phyloP scores from a whole-genome alignment of 2,329 filamentous ascomycete genomes.

The Penicillium paneum region DNA sequence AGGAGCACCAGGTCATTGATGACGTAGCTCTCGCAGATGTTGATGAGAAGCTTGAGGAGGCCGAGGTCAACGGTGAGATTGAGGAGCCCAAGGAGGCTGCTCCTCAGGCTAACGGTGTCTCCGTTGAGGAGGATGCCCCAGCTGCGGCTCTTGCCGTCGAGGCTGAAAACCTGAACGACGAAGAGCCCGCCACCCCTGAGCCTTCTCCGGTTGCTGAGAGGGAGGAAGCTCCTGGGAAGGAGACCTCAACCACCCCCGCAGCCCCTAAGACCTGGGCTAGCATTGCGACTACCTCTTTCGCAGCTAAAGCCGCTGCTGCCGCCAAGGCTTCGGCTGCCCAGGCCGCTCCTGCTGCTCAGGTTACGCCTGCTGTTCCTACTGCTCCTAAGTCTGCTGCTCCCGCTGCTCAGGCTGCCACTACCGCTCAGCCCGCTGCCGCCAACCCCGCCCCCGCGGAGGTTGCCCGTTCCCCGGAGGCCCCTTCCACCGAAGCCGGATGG shows the following conservation, averaged over 20 bases:
- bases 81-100: slow-evolving; percentile 30
- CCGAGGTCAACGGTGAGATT: slow-evolving; percentile 46
- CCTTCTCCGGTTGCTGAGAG: slow-evolving; percentile 53
- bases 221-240: slow-evolving; percentile 53
- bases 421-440: slow-evolving; percentile 38
- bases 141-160: slow-evolving; percentile 33
- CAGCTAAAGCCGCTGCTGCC: slow-evolving; percentile 39
- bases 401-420: slow-evolving; percentile 30
- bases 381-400: slow-evolving; percentile 35
- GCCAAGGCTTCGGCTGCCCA: slow-evolving; percentile 34
- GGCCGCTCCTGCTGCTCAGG: slow-evolving; percentile 35
- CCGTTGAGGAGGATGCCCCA: slow-evolving; percentile 21
- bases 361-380: slow-evolving; percentile 29
- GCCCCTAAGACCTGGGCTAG: slow-evolving; percentile 62
- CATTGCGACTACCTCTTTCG: slow-evolving; percentile 46
- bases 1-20: slow-evolving; percentile 34
- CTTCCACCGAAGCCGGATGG: slow-evolving; percentile 71
- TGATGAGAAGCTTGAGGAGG: slow-evolving; percentile 74
- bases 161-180: slow-evolving; percentile 46
- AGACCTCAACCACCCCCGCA: slow-evolving; percentile 47
- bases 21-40: slow-evolving; percentile 54
- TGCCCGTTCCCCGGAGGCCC: slow-evolving; percentile 69
- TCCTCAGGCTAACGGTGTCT: slow-evolving; percentile 37
- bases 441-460: slow-evolving; percentile 31
- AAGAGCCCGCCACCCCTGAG: slow-evolving; percentile 65